These are phyloP conservation scores for Parietichytrium sp. DNA, from an alignment of 108 stramenopile species.

Conservation along the genomic window DNA sequence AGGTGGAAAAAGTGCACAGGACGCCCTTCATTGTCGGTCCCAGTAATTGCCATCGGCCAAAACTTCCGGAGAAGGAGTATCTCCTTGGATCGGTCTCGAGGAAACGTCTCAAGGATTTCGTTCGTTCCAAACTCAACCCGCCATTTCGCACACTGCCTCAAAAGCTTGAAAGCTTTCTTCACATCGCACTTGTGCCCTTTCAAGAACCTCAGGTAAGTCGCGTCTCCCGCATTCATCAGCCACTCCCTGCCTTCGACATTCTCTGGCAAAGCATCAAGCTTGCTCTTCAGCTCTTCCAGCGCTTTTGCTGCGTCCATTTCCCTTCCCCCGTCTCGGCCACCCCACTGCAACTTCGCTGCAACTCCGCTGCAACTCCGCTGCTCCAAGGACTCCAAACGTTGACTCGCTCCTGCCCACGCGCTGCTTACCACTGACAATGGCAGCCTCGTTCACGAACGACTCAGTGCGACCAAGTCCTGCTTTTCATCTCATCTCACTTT, in stretches of 20 bases:
- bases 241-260: background rate
- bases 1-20: conserved; percentile 23
- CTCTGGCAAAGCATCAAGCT: background rate
- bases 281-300: background rate
- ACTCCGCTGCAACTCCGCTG: no score
- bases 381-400: no score
- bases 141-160: background rate
- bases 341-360: no score
- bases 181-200: background rate
- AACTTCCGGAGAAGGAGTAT: background rate
- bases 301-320: no score
- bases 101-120: background rate
- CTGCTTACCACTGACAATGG: no score
- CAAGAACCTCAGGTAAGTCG: background rate
- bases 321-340: no score
- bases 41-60: conserved; percentile 38
- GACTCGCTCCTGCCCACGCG: no score
- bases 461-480: no score
- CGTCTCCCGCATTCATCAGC: conserved; percentile 10
- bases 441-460: no score
- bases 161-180: conserved; percentile 8
- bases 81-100: background rate
- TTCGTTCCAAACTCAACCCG: conserved; percentile 13
- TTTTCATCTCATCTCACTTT: no score
- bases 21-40: background rate